Conservation (phyloP, 2,329 filamentous ascomycete genomes). For the Aspergillus alliaceus region DNA sequence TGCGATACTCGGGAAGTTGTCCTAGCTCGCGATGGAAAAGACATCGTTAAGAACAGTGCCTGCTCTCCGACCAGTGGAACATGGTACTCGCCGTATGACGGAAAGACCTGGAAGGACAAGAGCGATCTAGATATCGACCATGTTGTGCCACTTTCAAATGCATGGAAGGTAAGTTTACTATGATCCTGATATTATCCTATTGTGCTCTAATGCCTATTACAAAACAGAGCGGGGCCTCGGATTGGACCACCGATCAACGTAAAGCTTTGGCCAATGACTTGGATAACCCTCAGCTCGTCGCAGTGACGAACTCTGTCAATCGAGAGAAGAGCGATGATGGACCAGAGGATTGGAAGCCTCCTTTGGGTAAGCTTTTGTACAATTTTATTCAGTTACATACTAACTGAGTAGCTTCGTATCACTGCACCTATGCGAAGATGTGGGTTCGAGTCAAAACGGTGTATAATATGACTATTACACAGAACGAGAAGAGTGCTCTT, state of each 20-base stretch:
- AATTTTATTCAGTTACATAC: neutral
- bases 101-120: slow-evolving; percentile 66
- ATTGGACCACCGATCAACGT: slow-evolving; percentile 69
- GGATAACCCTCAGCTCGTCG: slow-evolving; percentile 71
- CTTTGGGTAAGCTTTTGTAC: slow-evolving; percentile 50
- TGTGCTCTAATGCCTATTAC: neutral
- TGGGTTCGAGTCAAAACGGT: slow-evolving; percentile 78
- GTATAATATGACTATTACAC: slow-evolving; percentile 68
- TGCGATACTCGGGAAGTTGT: slow-evolving; percentile 76
- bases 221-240: slow-evolving; percentile 58
- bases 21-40: slow-evolving; percentile 69
- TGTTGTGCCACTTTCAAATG: slow-evolving; percentile 76
- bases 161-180: slow-evolving; percentile 62
- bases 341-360: slow-evolving; percentile 76
- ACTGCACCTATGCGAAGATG: slow-evolving; percentile 75
- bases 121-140: slow-evolving; percentile 80
- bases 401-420: slow-evolving; percentile 54
- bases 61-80: slow-evolving; percentile 66
- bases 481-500: slow-evolving; percentile 69
- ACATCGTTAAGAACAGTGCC: slow-evolving; percentile 57
- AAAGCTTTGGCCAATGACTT: slow-evolving; percentile 76
- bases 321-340: slow-evolving; percentile 69
- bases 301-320: slow-evolving; percentile 78
- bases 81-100: slow-evolving; percentile 75
- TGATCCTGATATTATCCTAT: neutral